Evolutionary conservation across 1,139 yeast genomes (phyloP), one percentile per base, ranked within the genome.

Genomic region (Hanseniaspora sp.): DNA sequence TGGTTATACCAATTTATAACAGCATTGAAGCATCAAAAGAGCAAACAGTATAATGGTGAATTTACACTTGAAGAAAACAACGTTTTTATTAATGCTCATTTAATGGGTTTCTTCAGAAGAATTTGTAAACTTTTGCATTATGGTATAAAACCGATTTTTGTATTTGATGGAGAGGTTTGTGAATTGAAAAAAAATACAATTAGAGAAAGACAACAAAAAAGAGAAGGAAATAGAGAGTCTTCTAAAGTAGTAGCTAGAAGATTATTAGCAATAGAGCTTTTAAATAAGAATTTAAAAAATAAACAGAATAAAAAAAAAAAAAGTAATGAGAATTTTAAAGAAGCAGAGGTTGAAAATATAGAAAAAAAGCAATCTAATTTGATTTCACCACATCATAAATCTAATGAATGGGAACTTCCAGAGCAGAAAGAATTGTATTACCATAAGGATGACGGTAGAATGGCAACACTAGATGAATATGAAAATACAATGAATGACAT

Each of bases 91-190:
- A 85, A 81, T 59, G 83, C 96, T 0, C 98, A 94, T 67, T 79
- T 92, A 23, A 84, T 90, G 31, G 99, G 99, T 11, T 94, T 94
- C 65, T 92, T 92, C 67, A 72, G 97, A 59, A 75, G 99, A 56
- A 88, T 94, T 13, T 90, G 98, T 70, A 94, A 94, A 63, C 70
- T 94, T 56, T 68, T 94, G 18, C 94, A 80, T 66, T 86, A 82
- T 70, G 98, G 97, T 0, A 87, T 94, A 35, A 76, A 74, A 56
- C 98, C 99, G 0, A 85, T 94, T 12, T 94, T 94, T 74, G 95
- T 94, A 0, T 94, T 94, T 71, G 99, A 94, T 70, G 99, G 99
- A 23, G 96, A 95, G 1, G 97, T 95, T 0, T 98, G 98, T 0
- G 75, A 76, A 0, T 70, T 92, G 63, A 94, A 94, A 69, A 73